Conservation (phyloP, 208 protist species). For the Leishmania arabica region DNA sequence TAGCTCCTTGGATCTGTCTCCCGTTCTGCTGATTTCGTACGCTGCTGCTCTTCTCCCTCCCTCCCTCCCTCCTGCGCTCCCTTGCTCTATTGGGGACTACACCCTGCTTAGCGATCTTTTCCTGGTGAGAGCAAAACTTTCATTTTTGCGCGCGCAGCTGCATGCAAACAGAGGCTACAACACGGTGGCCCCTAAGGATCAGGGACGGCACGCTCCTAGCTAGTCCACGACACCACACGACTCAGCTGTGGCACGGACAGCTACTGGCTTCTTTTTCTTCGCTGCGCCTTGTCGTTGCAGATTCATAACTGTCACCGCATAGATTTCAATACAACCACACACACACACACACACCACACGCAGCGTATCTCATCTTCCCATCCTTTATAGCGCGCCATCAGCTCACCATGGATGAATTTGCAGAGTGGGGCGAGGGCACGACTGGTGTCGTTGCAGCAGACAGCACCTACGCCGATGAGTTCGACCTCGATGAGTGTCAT, state of each 20-base stretch:
- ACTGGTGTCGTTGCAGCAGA: constrained; percentile 20
- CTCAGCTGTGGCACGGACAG: background rate
- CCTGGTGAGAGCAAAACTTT: background rate
- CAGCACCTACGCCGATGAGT: constrained; percentile 16
- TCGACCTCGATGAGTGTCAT: constrained; percentile 21
- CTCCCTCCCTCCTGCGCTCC: background rate
- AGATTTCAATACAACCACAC: background rate
- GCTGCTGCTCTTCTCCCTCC: background rate
- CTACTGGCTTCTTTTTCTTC: background rate
- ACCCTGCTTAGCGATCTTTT: background rate
- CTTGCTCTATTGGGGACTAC: background rate
- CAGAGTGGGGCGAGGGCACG: constrained; percentile 56
- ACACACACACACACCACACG: background rate
- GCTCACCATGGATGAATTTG: constrained; percentile 42
- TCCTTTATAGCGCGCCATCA: background rate
- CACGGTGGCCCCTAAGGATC: background rate
- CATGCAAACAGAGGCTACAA: background rate
- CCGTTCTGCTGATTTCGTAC: background rate
- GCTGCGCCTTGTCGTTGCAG: background rate
- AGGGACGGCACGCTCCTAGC: background rate
- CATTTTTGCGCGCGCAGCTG: background rate
- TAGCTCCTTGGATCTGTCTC: background rate
- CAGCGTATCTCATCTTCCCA: background rate
- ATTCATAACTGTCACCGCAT: background rate
- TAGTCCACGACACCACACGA: background rate